Percentiles rank a stretch among this genome's conserved stretches.
These are phyloP conservation scores for Wickerhamiella nectarea DNA, from an alignment of 805 yeast genomes.

Conservation along the genomic window DNA sequence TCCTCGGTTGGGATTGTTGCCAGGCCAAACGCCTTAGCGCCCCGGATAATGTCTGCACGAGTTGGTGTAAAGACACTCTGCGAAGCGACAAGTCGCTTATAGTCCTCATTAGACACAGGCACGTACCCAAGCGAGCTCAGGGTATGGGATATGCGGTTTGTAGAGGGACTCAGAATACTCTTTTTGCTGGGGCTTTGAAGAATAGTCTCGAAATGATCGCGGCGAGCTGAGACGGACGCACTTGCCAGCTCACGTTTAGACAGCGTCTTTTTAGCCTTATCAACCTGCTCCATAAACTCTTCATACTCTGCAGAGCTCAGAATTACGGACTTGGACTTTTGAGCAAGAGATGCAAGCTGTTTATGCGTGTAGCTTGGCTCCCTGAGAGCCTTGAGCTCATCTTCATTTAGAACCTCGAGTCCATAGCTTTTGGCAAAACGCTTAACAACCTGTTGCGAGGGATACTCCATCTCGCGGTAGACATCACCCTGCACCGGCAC, in stretches of 20 bases:
- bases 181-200: conserved; percentile 13
- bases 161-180: conserved; percentile 12
- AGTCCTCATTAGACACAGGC: conserved; percentile 27
- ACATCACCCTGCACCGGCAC: conserved; percentile 25
- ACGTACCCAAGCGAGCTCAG: conserved; percentile 25
- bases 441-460: background rate
- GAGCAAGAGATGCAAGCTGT: conserved; percentile 16
- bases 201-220: conserved; percentile 23
- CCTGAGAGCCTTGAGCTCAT: conserved; percentile 11
- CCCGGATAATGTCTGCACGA: conserved; percentile 24
- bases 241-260: conserved; percentile 10
- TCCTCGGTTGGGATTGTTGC: conserved; percentile 35
- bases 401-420: conserved; percentile 10
- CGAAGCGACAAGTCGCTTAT: conserved; percentile 22
- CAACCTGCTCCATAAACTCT: conserved; percentile 4
- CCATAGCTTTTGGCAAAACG: conserved; percentile 12
- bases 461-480: conserved; percentile 11
- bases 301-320: conserved; percentile 10
- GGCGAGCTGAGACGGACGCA: conserved; percentile 20
- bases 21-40: conserved; percentile 33
- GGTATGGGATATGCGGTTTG: conserved; percentile 23
- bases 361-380: conserved; percentile 12
- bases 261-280: background rate
- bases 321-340: conserved; percentile 1
- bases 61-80: conserved; percentile 25